phyloP scores from a whole-genome alignment of 2,329 filamentous ascomycete genomes.

The Penicillium sp. region DNA sequence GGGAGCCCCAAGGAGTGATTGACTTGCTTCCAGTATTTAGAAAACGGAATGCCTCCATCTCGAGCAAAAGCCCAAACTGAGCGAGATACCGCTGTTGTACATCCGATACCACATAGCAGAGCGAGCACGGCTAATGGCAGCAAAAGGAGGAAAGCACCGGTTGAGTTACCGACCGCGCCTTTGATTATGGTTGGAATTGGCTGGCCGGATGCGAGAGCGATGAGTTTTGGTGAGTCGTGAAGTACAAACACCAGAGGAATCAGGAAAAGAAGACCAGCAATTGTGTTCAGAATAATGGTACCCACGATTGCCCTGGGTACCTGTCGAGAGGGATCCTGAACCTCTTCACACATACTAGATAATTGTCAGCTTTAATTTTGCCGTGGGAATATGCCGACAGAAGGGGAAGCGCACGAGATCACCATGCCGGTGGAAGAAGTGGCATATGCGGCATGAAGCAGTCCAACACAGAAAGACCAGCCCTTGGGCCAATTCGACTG shows the following conservation, averaged over 20 bases:
- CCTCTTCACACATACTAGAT: conserved; percentile 67
- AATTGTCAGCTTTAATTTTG: conserved; percentile 14
- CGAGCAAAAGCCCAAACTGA: conserved; percentile 21
- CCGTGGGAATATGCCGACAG: neutral
- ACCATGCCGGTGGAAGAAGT: conserved; percentile 77
- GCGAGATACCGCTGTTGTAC: conserved; percentile 18
- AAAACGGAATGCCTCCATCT: conserved; percentile 60
- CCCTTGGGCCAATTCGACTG: conserved; percentile 71
- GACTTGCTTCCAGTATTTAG: conserved; percentile 65
- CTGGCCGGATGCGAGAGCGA: conserved; percentile 69
- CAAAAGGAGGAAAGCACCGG: conserved; percentile 72
- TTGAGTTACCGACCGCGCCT: conserved; percentile 70
- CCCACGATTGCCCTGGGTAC: conserved; percentile 72
- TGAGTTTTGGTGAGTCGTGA: conserved; percentile 66
- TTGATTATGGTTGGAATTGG: conserved; percentile 77
- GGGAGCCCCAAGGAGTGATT: conserved; percentile 68
- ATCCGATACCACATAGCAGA: conserved; percentile 17
- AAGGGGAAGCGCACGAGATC: conserved; percentile 63
- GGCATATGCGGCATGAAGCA: conserved; percentile 68
- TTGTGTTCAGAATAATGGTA: conserved; percentile 65
- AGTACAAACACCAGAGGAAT: conserved; percentile 76
- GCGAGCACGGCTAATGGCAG: conserved; percentile 67
- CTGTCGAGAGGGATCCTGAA: conserved; percentile 65
- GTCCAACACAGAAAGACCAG: conserved; percentile 72
- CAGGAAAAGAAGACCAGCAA: conserved; percentile 69